Evolutionary conservation across 768 basidiomycete species (phyloP).

Genomic region (Pholiota molesta): DNA sequence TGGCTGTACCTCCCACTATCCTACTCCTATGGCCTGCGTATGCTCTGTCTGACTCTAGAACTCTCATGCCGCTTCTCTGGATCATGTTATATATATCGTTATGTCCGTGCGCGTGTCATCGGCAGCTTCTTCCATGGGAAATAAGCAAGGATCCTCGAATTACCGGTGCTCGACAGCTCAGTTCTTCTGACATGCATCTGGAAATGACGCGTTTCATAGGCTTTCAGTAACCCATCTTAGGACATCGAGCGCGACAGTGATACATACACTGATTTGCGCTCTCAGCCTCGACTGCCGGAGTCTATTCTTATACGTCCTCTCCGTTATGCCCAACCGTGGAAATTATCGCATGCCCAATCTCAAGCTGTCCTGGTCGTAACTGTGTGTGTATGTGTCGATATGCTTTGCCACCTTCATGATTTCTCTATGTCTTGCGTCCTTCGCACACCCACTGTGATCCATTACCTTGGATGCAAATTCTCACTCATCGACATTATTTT

Average conservation of each 20-base stretch:
- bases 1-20: background rate
- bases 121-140: background rate
- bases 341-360: background rate
- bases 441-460: slow-evolving; percentile 17
- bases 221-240: slow-evolving; percentile 3
- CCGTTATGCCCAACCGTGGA: slow-evolving; percentile 3
- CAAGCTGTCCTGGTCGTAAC: background rate
- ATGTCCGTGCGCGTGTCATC: slow-evolving; percentile 11
- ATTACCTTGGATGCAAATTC: slow-evolving; percentile 9
- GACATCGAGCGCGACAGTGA: slow-evolving; percentile 10
- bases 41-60: background rate
- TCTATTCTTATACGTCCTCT: background rate
- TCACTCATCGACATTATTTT: slow-evolving; percentile 10
- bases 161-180: slow-evolving; percentile 12
- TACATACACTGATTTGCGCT: background rate
- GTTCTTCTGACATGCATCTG: background rate
- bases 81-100: background rate
- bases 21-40: background rate
- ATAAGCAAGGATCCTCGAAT: background rate
- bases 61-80: background rate
- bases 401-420: background rate
- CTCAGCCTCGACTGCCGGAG: background rate
- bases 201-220: slow-evolving; percentile 11
- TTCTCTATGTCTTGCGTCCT: background rate
- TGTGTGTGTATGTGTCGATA: slow-evolving; percentile 1